Percentiles rank a stretch among this genome's conserved stretches.
Evolutionary conservation across 371 early-diverging fungal species (phyloP).

Genomic region (Nematocida ausubeli): DNA sequence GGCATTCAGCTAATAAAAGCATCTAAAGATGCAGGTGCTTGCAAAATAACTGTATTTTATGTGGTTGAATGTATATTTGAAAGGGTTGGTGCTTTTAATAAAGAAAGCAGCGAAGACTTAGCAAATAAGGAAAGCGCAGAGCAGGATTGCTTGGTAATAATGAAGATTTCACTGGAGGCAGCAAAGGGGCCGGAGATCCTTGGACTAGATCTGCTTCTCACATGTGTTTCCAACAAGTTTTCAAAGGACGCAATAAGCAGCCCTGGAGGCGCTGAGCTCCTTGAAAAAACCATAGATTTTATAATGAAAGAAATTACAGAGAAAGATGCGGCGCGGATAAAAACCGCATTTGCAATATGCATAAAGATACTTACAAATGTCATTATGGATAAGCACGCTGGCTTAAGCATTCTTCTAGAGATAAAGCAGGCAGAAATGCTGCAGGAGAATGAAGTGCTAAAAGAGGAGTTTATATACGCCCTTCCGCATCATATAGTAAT

Average conservation of each 20-base stretch:
- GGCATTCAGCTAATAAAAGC: slow-evolving; percentile 26
- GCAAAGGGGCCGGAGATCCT: neutral
- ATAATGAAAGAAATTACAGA: neutral
- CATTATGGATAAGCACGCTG: neutral
- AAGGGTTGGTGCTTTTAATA: neutral
- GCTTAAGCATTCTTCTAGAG: slow-evolving; percentile 1
- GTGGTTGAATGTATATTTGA: slow-evolving; percentile 35
- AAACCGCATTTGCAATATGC: neutral
- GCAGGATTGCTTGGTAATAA: slow-evolving; percentile 20
- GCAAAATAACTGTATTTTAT: slow-evolving; percentile 29
- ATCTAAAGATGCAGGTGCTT: slow-evolving; percentile 3
- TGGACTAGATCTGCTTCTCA: slow-evolving; percentile 32
- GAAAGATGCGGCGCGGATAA: neutral
- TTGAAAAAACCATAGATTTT: slow-evolving; percentile 26
- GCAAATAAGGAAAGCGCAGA: neutral
- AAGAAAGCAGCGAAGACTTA: neutral
- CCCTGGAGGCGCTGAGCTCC: neutral
- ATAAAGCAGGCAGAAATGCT: neutral
- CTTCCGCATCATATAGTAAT: slow-evolving; percentile 10
- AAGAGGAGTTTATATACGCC: slow-evolving; percentile 27
- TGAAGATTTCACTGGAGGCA: neutral
- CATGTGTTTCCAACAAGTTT: slow-evolving; percentile 2
- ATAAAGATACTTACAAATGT: slow-evolving; percentile 10
- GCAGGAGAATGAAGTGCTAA: neutral
- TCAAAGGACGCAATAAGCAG: neutral